Evolutionary conservation across 257 asterid species (phyloP), one percentile per base, ranked within the genome.

Genomic region (Orobanche coerulescens): DNA sequence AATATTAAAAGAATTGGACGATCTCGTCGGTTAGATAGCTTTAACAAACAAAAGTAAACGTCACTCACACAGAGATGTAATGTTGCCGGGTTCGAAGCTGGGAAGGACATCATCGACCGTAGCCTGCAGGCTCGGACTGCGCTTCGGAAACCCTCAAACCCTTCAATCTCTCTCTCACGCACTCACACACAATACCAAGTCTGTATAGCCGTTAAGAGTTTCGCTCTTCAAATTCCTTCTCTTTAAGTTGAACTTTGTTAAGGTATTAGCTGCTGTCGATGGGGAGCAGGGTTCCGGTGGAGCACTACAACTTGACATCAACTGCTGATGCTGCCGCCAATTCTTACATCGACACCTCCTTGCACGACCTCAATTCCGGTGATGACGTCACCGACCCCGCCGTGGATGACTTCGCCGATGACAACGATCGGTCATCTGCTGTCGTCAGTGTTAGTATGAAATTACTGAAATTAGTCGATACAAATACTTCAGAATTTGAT

Each of bases 221-320:
- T 15, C 46, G 64, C 52, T 12, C 68, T 68, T 57, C 80, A 53
- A 49, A 42, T 62, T 58, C 65, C 65, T 59, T 51, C 49, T 36
- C 12, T 37, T 43, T 48, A 19, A 13, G 2, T 33, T 64, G 24
- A 31, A 28, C 24, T 4, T 16, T 5, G 52, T 61, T 73, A 69
- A 71, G 81, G 76, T 48, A 67, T 65, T 59, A 58, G 69, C 70
- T 68, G 68, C 67, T 25, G 44, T 56, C 61, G 30, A 66, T 82
- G 94, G 95, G 85, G 70, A 75, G 77, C 76, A 80, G 91, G 73
- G 87, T 84, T 80, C 93, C 91, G 30, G 86, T 80, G 57, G 92
- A 84, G 71, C 94, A 87, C 78, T 87, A 83, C 77, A 74, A 68
- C 70, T 73, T 89, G 79, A 68, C 88, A 56, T 71, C 95, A 26